phyloP scores from a whole-genome alignment of 129 eudicot species.

The Flaveria sonorensis region DNA sequence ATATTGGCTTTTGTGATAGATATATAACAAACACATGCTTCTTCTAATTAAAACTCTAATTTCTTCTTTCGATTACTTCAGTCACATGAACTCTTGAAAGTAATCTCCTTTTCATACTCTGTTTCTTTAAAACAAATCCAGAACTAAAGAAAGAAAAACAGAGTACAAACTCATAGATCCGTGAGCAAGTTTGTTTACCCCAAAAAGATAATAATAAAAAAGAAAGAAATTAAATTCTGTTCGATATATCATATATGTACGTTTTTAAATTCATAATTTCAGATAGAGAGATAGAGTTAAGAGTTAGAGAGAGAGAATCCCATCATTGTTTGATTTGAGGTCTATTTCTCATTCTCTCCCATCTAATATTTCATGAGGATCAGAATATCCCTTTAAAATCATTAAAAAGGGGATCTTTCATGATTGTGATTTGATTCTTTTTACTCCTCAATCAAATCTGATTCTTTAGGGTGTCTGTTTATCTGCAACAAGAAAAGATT shows the following conservation, averaged over 20 bases:
- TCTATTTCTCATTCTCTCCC: neutral
- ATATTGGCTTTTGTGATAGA: constrained; percentile 2
- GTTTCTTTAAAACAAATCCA: neutral
- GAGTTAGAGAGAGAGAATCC: neutral
- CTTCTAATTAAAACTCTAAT: constrained; percentile 13
- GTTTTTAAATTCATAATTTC: constrained; percentile 24
- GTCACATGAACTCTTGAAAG: constrained; percentile 30
- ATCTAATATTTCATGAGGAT: constrained; percentile 9
- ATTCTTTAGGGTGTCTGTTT: constrained; percentile 2
- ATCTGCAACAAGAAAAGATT: neutral
- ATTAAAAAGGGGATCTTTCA: constrained; percentile 27
- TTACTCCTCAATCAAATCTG: neutral
- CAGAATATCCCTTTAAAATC: constrained; percentile 8
- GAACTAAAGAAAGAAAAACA: constrained; percentile 12
- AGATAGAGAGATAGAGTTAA: too few relatives aligned
- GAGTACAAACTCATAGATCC: constrained; percentile 18
- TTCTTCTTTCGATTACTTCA: constrained; percentile 22
- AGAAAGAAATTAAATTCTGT: constrained; percentile 7
- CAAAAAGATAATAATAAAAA: neutral
- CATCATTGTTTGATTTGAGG: constrained; percentile 22
- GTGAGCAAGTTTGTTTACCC: constrained; percentile 12
- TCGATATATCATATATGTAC: constrained; percentile 29
- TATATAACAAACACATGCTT: neutral
- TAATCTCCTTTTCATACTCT: neutral
- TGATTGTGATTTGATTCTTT: constrained; percentile 27